Conservation (phyloP, 2,329 filamentous ascomycete species). For the Pochonia chlamydosporia region DNA sequence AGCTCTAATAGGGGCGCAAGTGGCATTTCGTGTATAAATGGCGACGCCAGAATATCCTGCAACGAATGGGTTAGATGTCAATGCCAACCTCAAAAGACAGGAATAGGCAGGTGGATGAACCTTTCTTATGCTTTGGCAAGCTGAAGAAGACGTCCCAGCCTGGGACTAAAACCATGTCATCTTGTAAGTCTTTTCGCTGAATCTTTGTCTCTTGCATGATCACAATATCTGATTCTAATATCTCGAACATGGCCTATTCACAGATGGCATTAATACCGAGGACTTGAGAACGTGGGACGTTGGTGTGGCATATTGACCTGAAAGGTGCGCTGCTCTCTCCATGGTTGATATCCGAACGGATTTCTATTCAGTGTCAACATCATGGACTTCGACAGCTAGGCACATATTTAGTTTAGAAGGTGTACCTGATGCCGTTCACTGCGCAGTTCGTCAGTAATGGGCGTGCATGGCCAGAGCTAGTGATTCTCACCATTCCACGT, state of each 20-base stretch:
- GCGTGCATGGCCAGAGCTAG: not conserved
- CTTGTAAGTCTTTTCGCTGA: slow-evolving; percentile 80
- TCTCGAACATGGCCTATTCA: slow-evolving; percentile 81
- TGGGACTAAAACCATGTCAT: slow-evolving; percentile 92
- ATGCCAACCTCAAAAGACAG: not conserved
- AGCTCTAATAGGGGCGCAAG: slow-evolving; percentile 78
- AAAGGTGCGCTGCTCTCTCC: slow-evolving; percentile 65
- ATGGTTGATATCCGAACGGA: slow-evolving; percentile 79
- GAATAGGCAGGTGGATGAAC: slow-evolving; percentile 33
- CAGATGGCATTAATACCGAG: not conserved
- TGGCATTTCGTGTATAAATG: slow-evolving; percentile 85
- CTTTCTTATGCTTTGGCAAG: slow-evolving; percentile 88
- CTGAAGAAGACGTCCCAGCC: slow-evolving; percentile 98
- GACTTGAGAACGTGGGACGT: not conserved
- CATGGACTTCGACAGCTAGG: not conserved
- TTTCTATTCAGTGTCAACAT: slow-evolving; percentile 45
- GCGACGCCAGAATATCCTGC: slow-evolving; percentile 91
- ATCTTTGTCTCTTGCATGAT: slow-evolving; percentile 97
- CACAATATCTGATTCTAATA: slow-evolving; percentile 85
- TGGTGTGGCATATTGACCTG: slow-evolving; percentile 42
- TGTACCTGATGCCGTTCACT: slow-evolving; percentile 75
- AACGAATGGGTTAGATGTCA: not conserved
- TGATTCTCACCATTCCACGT: slow-evolving; percentile 70
- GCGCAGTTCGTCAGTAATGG: slow-evolving; percentile 8
- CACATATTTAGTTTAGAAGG: not conserved